These are phyloP conservation scores for Ormosia semicastrata DNA, from an alignment of 306 rosid species.

Conservation along the genomic window DNA sequence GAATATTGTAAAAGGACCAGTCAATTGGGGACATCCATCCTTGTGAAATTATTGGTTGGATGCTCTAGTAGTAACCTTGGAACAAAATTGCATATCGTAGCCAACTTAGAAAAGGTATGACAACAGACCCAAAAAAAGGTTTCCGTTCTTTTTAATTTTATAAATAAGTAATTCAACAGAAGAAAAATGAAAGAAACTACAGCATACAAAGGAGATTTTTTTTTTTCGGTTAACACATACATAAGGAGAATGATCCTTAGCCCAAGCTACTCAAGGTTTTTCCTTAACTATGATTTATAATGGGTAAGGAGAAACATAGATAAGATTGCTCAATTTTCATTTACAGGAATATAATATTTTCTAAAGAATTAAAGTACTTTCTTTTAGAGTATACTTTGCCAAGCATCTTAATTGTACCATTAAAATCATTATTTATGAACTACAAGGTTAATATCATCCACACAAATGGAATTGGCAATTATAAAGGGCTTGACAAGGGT, in stretches of 20 bases:
- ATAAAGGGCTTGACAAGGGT: background rate
- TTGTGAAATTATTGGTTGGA: background rate
- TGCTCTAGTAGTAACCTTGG: background rate
- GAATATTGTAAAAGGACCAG: too few species aligned
- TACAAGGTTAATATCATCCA: background rate
- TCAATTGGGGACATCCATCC: background rate
- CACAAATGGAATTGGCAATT: background rate
- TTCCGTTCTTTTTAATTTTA: too few species aligned
- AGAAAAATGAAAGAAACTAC: too few species aligned
- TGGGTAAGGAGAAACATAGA: background rate
- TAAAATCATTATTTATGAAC: background rate
- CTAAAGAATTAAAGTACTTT: background rate
- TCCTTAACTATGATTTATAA: background rate
- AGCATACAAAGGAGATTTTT: too few species aligned
- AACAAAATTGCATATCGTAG: background rate
- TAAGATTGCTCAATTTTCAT: background rate
- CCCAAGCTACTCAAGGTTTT: too few species aligned
- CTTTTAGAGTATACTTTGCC: background rate
- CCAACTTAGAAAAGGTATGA: background rate
- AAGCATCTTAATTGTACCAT: background rate
- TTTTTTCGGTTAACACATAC: too few species aligned
- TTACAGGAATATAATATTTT: background rate
- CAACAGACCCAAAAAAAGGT: background rate
- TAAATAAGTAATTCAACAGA: too few species aligned
- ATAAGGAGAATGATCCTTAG: too few species aligned